A percentile compares a stretch with the other conserved stretches of the same genome.
Conservation (phyloP, 2,329 filamentous ascomycete genomes). For the Cladosporium sp. region DNA sequence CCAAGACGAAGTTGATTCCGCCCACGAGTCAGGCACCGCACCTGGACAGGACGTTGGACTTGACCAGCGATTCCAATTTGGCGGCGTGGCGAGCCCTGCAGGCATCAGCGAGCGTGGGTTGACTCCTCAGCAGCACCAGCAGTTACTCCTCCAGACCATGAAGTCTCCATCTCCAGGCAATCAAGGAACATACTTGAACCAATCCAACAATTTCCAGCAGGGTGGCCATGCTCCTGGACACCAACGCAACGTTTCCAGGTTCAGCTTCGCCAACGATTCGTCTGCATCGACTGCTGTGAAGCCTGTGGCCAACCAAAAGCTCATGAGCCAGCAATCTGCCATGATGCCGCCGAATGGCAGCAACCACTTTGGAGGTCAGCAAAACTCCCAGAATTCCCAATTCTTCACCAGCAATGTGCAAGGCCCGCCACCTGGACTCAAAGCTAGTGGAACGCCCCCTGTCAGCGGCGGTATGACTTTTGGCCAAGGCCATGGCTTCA, state of each 20-base stretch:
- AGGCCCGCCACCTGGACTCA: conserved; percentile 89
- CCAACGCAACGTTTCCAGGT: conserved; percentile 80
- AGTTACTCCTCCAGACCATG: conserved; percentile 62
- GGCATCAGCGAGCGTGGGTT: conserved; percentile 70
- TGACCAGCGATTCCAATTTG: conserved; percentile 35
- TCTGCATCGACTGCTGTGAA: conserved; percentile 66
- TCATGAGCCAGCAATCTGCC: conserved; percentile 82
- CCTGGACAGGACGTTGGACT: conserved; percentile 48
- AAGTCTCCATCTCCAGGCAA: conserved; percentile 40
- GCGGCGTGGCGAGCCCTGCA: conserved; percentile 49
- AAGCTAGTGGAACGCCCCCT: conserved; percentile 90
- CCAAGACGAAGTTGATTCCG: conserved; percentile 55
- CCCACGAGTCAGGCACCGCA: conserved; percentile 68
- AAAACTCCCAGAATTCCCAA: conserved; percentile 59
- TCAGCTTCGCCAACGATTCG: conserved; percentile 79
- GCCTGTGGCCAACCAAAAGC: conserved; percentile 72
- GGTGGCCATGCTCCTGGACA: conserved; percentile 60
- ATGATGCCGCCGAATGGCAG: conserved; percentile 66
- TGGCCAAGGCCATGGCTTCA: conserved; percentile 82
- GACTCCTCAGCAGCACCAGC: conserved; percentile 76
- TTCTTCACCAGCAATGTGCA: conserved; percentile 85
- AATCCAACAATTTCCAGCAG: conserved; percentile 46
- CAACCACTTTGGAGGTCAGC: conserved; percentile 54
- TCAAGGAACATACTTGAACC: conserved; percentile 48
- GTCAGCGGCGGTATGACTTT: conserved; percentile 80